Conservation (phyloP, 495 filamentous ascomycete species). For the Xeromyces bisporus region DNA sequence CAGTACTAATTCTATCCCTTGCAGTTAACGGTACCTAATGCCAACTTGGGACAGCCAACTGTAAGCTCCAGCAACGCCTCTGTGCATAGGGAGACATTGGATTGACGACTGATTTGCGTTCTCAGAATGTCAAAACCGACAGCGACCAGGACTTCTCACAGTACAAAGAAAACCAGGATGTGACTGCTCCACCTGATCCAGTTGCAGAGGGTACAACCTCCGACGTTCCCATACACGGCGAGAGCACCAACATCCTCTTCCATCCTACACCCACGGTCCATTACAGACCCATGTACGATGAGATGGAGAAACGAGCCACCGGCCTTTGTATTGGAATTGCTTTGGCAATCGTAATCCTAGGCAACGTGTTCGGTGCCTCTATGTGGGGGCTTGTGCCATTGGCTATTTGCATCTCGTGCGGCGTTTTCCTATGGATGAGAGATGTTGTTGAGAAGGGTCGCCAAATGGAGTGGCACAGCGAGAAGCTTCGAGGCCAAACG, state of each 20-base stretch:
- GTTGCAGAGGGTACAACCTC: slow-evolving; percentile 61
- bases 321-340: slow-evolving; percentile 51
- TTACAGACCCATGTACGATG: slow-evolving; percentile 68
- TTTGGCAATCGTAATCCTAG: slow-evolving; percentile 55
- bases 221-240: slow-evolving; percentile 87
- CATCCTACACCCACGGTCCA: slow-evolving; percentile 80
- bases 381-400: slow-evolving; percentile 62
- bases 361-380: slow-evolving; percentile 60
- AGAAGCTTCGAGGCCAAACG: slow-evolving; percentile 66
- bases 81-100: too few relatives aligned
- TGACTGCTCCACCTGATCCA: slow-evolving; percentile 83
- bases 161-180: slow-evolving; percentile 71
- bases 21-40: slow-evolving; percentile 73
- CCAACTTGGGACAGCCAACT: slow-evolving; percentile 62
- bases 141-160: slow-evolving; percentile 45
- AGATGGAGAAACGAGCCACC: slow-evolving; percentile 54
- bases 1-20: slow-evolving; percentile 1
- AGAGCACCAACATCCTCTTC: slow-evolving; percentile 92
- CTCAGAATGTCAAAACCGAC: slow-evolving; percentile 42
- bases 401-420: slow-evolving; percentile 47
- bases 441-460: slow-evolving; percentile 66
- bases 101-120: too few relatives aligned
- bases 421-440: slow-evolving; percentile 76
- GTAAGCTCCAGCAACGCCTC: slow-evolving; percentile 17
- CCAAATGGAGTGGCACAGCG: slow-evolving; percentile 75